Conservation (phyloP, 345 rosid genomes). For the Moringa oleifera region DNA sequence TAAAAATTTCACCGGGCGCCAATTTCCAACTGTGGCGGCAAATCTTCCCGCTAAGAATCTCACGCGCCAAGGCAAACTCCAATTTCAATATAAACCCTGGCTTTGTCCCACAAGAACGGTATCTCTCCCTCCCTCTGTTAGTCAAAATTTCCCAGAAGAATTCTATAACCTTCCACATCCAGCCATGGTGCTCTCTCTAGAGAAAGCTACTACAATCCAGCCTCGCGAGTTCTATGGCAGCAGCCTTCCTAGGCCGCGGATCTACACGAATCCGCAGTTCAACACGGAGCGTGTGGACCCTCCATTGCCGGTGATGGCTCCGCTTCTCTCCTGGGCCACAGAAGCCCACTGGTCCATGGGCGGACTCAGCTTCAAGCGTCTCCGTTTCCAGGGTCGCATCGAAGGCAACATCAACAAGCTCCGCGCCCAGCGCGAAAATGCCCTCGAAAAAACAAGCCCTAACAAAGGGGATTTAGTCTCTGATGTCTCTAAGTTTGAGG, state of each 20-base stretch:
- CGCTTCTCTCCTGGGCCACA: conserved; percentile 62
- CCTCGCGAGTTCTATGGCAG: conserved; percentile 68
- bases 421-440: conserved; percentile 32
- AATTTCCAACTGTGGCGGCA: conserved; percentile 20
- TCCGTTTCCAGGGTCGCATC: conserved; percentile 68
- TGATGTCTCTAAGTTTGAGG: too few species aligned
- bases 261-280: conserved; percentile 38
- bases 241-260: conserved; percentile 71
- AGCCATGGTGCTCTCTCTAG: conserved; percentile 37
- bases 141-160: conserved; percentile 6
- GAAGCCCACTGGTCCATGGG: conserved; percentile 95
- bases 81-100: conserved; percentile 2
- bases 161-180: neutral
- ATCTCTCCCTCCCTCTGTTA: neutral
- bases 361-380: conserved; percentile 58
- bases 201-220: conserved; percentile 13
- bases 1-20: conserved; percentile 1
- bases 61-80: conserved; percentile 30
- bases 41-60: conserved; percentile 32
- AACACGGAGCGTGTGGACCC: conserved; percentile 49
- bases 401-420: conserved; percentile 54
- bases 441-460: conserved; percentile 12
- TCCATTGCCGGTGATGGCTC: conserved; percentile 45
- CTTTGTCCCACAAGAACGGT: neutral
- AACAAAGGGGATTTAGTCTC: neutral